Percentiles rank a stretch among this genome's conserved stretches.
phyloP scores from a whole-genome alignment of 306 rosid genomes.

The Betula pendula region DNA sequence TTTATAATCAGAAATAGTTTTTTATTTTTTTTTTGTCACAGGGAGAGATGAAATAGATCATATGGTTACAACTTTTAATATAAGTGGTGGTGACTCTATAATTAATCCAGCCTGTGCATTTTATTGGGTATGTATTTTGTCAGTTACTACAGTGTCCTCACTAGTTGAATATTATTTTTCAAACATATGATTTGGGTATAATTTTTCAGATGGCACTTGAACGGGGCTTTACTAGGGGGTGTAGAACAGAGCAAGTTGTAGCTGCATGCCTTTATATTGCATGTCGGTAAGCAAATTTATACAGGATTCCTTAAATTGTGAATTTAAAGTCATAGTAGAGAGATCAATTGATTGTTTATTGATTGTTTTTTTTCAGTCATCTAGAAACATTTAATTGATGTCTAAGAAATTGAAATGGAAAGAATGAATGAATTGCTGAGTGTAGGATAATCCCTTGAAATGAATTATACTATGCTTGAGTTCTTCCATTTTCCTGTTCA shows the following conservation, averaged over 20 bases:
- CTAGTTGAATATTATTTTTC: conserved; percentile 1
- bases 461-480: background rate
- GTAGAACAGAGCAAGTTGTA: conserved; percentile 64
- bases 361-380: background rate
- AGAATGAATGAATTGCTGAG: background rate
- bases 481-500: background rate
- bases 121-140: conserved; percentile 15
- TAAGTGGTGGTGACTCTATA: conserved; percentile 27
- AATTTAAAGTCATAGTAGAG: background rate
- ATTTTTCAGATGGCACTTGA: conserved; percentile 66
- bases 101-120: conserved; percentile 26
- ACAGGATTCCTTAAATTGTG: conserved; percentile 1
- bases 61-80: conserved; percentile 14
- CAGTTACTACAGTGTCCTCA: background rate
- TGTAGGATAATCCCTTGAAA: background rate
- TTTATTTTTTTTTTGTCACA: background rate
- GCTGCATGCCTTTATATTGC: conserved; percentile 89
- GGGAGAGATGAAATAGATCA: conserved; percentile 28
- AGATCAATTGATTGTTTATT: background rate
- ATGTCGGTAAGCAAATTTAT: conserved; percentile 52
- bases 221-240: conserved; percentile 73
- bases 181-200: conserved; percentile 24
- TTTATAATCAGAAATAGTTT: background rate
- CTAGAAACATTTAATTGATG: background rate
- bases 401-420: background rate